Evolutionary conservation across 2,329 filamentous ascomycete species (phyloP).

Genomic region (Kalmusia sp.): DNA sequence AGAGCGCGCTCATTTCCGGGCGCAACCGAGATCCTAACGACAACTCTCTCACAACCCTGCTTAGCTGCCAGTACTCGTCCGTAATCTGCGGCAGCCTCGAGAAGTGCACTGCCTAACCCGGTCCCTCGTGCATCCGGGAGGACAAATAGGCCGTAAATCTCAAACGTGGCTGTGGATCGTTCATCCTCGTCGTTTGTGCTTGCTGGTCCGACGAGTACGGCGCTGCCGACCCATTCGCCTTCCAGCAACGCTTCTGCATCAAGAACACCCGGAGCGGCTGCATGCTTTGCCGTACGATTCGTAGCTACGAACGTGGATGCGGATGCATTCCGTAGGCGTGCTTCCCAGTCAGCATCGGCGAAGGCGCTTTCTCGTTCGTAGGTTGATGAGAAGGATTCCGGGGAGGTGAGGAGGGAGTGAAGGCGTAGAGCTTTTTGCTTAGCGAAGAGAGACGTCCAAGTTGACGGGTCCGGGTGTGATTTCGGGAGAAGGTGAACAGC

Average conservation of each 20-base stretch:
- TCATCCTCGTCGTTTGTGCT: not conserved
- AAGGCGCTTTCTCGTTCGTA: conserved; percentile 19
- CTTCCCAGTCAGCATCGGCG: conserved; percentile 20
- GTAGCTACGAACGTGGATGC: conserved; percentile 21
- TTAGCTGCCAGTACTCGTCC: conserved; percentile 11
- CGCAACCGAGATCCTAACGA: conserved; percentile 29
- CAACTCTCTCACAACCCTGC: not conserved
- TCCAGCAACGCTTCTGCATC: not conserved
- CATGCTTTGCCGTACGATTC: no score
- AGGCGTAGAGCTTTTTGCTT: conserved; percentile 23
- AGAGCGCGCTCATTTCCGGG: conserved; percentile 31
- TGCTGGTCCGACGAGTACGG: conserved; percentile 16
- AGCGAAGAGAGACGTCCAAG: conserved; percentile 15
- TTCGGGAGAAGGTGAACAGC: not conserved
- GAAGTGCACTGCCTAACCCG: conserved; percentile 36
- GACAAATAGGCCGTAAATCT: conserved; percentile 40
- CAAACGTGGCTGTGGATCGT: conserved; percentile 15
- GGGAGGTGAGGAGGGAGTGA: conserved; percentile 18
- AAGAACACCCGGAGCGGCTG: no score
- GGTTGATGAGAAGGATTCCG: conserved; percentile 24
- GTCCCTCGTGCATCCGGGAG: conserved; percentile 24
- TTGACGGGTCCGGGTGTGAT: conserved; percentile 8
- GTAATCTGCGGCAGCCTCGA: conserved; percentile 29
- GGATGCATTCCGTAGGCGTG: conserved; percentile 19
- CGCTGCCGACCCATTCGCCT: conserved; percentile 19